Evolutionary conservation across 2,329 filamentous ascomycete species (phyloP).

Genomic region (Dactylellina leptospora): DNA sequence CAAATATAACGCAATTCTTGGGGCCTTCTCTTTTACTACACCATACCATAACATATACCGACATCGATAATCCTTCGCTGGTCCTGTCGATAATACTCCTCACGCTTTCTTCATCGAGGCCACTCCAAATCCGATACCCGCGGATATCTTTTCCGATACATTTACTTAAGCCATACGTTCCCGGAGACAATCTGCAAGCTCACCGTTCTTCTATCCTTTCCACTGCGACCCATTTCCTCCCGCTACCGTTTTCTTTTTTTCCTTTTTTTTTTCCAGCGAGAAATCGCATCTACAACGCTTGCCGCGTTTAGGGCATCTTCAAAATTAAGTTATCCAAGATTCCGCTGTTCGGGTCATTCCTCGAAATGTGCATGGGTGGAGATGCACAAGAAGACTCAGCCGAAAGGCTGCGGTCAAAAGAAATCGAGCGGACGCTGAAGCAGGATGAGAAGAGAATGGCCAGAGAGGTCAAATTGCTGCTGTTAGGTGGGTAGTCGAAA

Average conservation of each 20-base stretch:
- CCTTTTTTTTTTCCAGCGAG: slow-evolving; percentile 21
- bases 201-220: neutral
- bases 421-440: slow-evolving; percentile 86
- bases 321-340: slow-evolving; percentile 54
- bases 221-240: no score
- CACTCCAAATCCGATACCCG: no score
- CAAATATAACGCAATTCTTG: neutral
- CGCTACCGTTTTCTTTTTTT: neutral
- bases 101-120: no score
- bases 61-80: neutral
- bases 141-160: no score
- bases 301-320: slow-evolving; percentile 53
- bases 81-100: neutral
- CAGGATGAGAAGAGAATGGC: slow-evolving; percentile 86
- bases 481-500: slow-evolving; percentile 73
- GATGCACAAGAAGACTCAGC: slow-evolving; percentile 64
- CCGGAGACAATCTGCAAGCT: neutral
- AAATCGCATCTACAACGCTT: slow-evolving; percentile 48
- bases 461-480: slow-evolving; percentile 89
- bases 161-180: neutral
- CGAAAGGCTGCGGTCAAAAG: slow-evolving; percentile 66
- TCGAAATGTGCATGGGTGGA: slow-evolving; percentile 72
- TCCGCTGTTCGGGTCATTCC: slow-evolving; percentile 54
- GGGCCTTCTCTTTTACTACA: neutral
- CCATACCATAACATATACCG: no score